phyloP scores from a whole-genome alignment of 495 filamentous ascomycete species.

The Aspergillus bridgeri region DNA sequence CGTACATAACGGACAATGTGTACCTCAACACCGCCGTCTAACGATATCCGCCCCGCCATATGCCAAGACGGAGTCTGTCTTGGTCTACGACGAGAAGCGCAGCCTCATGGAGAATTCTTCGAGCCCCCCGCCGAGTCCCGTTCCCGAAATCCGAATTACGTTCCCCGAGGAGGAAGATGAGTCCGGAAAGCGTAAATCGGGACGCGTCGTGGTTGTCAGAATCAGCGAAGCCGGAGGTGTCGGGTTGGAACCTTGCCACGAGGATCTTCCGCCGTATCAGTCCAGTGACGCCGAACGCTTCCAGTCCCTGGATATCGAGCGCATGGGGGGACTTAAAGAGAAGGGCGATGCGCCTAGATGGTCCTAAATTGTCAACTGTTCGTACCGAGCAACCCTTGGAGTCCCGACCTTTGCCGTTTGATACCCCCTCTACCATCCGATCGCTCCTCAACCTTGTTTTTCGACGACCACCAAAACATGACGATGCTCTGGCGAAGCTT shows the following conservation, averaged over 20 bases:
- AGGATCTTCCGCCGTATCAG: slow-evolving; percentile 87
- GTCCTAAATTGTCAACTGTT: slow-evolving; percentile 23
- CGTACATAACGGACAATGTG: slow-evolving; percentile 54
- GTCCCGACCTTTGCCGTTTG: slow-evolving; percentile 7
- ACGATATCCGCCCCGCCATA: slow-evolving; percentile 57
- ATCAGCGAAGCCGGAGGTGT: slow-evolving; percentile 82
- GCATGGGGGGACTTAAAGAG: slow-evolving; percentile 92
- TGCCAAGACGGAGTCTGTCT: slow-evolving; percentile 59
- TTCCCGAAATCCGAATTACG: slow-evolving; percentile 96
- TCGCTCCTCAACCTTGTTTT: slow-evolving; percentile 15
- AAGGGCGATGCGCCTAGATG: slow-evolving; percentile 54
- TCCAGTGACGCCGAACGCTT: slow-evolving; percentile 71
- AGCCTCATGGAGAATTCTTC: slow-evolving; percentile 69
- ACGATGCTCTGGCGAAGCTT: slow-evolving; percentile 34
- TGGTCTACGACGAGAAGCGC: slow-evolving; percentile 70
- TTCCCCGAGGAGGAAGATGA: slow-evolving; percentile 96
- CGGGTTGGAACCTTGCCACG: slow-evolving; percentile 78
- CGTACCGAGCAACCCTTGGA: slow-evolving; percentile 2
- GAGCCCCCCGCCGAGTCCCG: slow-evolving; percentile 74
- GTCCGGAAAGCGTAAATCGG: slow-evolving; percentile 73
- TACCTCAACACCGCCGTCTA: slow-evolving; percentile 62
- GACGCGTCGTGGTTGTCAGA: slow-evolving; percentile 84
- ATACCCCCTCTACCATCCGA: slow-evolving; percentile 9
- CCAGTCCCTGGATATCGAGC: slow-evolving; percentile 88
- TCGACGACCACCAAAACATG: slow-evolving; percentile 39